Evolutionary conservation across 2,329 filamentous ascomycete species (phyloP), one percentile per base, ranked within the genome.

Genomic region (Fusarium verrucosum): DNA sequence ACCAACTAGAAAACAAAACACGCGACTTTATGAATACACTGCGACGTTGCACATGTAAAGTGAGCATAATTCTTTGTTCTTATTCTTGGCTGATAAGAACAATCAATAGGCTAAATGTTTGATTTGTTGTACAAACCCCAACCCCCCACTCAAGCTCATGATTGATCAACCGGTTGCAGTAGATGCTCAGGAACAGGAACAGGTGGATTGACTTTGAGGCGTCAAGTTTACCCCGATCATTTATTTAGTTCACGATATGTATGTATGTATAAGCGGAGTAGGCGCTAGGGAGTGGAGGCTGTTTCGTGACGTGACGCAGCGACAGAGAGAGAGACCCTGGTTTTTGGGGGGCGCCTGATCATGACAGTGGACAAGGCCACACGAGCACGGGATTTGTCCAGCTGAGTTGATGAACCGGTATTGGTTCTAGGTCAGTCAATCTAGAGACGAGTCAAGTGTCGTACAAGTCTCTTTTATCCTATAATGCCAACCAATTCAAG

Each of bases 261-360:
- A n/a, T n/a, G n/a, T n/a, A n/a, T n/a, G n/a, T n/a, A n/a, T n/a
- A n/a, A 47, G 53, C 40, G 40, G 53, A 42, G 52, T 52, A 43
- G 30, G 46, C 38, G 40, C 50, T 56, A 53, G 50, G 42, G 23
- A 38, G 19, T 49, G 28, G 25, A 26, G 50, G 41, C 41, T 35
- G 53, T 37, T 51, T 62, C 57, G 61, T 62, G 61, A 62, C 40
- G 61, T 65, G 62, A 66, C 38, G 59, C 46, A 57, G 58, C 62
- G 35, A 37, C 35, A 25, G 37, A 49, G 55, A 57, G 44, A 33
- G 44, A 59, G 51, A 50, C 62, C 58, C 45, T 65, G 56, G 52
- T 13, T 45, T 30, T 47, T 62, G 26, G 42, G 36, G 52, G 62
- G 52, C 63, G 58, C 62, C 63, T 66, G 63, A 66, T 59, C 62